Conservation (phyloP, 495 filamentous ascomycete genomes). For the Xylaria flabelliformis region DNA sequence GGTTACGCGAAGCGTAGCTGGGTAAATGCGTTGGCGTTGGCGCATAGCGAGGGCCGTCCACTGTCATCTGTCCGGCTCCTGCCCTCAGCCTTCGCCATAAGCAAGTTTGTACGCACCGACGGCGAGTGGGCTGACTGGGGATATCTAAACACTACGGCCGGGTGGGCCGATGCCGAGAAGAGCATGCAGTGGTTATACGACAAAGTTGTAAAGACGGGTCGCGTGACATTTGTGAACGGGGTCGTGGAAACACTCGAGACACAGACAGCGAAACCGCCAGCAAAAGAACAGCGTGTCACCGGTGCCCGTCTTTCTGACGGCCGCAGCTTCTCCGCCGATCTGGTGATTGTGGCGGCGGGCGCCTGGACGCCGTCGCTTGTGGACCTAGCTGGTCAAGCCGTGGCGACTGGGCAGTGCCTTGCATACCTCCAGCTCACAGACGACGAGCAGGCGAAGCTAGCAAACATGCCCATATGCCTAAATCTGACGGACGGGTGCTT, state of each 20-base stretch:
- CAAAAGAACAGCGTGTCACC: constrained; percentile 36
- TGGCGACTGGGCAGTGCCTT: constrained; percentile 81
- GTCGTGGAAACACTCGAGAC: constrained; percentile 65
- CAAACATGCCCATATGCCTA: constrained; percentile 73
- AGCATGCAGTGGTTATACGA: constrained; percentile 68
- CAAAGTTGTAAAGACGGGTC: constrained; percentile 59
- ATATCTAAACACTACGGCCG: constrained; percentile 80
- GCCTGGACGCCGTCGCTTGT: constrained; percentile 82
- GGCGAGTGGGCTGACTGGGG: constrained; percentile 67
- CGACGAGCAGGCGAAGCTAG: constrained; percentile 68
- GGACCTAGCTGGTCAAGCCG: constrained; percentile 75
- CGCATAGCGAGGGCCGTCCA: constrained; percentile 45
- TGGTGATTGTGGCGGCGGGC: constrained; percentile 82
- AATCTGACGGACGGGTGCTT: constrained; percentile 84
- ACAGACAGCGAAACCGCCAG: constrained; percentile 21
- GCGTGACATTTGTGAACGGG: constrained; percentile 68
- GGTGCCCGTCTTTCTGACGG: constrained; percentile 65
- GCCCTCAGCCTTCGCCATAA: constrained; percentile 55
- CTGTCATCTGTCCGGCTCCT: constrained; percentile 60
- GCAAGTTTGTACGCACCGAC: constrained; percentile 53
- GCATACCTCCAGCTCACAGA: constrained; percentile 75
- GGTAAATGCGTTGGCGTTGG: constrained; percentile 62
- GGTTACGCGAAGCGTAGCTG: constrained; percentile 72
- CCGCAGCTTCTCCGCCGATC: constrained; percentile 64
- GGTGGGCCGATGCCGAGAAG: constrained; percentile 84